phyloP scores from a whole-genome alignment of 176 grass and related monocot genomes.

The Urochloa ruziziensis region DNA sequence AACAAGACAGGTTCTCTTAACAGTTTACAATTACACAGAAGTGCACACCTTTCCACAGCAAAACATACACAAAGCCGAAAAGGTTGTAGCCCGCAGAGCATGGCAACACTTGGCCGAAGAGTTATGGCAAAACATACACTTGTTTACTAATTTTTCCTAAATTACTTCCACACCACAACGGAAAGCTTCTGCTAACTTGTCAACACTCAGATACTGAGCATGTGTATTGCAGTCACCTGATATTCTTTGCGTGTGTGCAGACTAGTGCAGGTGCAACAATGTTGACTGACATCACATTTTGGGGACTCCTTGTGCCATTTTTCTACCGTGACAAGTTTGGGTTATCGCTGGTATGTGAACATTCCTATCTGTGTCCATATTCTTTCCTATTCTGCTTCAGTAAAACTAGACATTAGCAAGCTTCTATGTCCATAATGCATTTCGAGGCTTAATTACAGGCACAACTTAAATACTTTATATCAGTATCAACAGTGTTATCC shows the following conservation, averaged over 20 bases:
- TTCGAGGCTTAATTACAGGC: neutral
- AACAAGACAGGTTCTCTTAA: too few relatives aligned
- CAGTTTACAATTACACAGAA: too few relatives aligned
- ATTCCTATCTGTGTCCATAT: neutral
- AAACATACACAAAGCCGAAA: too few relatives aligned
- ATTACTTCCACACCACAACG: neutral
- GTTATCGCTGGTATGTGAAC: conserved; percentile 49
- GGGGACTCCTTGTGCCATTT: conserved; percentile 87
- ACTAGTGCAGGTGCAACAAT: conserved; percentile 75
- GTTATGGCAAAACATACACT: too few relatives aligned
- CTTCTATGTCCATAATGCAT: neutral
- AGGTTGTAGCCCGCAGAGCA: too few relatives aligned
- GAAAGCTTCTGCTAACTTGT: neutral
- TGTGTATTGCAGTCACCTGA: neutral
- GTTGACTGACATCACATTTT: conserved; percentile 79
- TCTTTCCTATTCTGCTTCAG: conserved; percentile 8
- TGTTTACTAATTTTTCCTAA: neutral
- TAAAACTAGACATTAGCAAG: neutral
- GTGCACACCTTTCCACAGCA: too few relatives aligned
- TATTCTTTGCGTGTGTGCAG: conserved; percentile 36
- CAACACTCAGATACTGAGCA: neutral
- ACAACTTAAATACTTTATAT: neutral
- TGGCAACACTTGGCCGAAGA: too few relatives aligned
- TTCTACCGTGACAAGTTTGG: conserved; percentile 57
- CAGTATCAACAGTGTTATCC: neutral